Conservation (phyloP, 805 yeast genomes). For the Blastobotrys peoriensis region DNA sequence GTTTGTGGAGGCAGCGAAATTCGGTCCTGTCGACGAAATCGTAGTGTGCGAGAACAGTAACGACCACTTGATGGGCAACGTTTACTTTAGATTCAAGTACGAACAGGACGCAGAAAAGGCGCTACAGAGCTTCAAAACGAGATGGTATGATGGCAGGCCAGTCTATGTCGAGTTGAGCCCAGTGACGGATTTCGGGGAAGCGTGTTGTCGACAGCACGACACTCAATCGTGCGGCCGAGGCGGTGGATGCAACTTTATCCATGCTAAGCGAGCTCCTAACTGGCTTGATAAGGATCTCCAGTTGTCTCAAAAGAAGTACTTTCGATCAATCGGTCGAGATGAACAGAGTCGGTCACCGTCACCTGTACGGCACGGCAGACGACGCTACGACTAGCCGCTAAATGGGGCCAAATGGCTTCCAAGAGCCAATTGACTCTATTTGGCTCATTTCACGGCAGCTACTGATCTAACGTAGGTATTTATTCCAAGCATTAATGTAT, state of each 20-base stretch:
- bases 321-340: neutral
- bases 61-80: conserved; percentile 75
- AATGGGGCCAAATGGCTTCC: no score
- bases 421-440: no score
- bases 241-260: conserved; percentile 82
- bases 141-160: conserved; percentile 81
- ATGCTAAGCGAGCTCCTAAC: conserved; percentile 52
- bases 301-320: conserved; percentile 32
- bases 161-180: conserved; percentile 76
- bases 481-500: no score
- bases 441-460: no score
- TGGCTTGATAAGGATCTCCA: conserved; percentile 40
- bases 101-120: conserved; percentile 57
- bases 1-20: conserved; percentile 50
- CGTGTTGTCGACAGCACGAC: conserved; percentile 70
- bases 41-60: conserved; percentile 79
- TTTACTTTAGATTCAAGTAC: conserved; percentile 57
- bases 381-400: neutral
- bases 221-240: conserved; percentile 65
- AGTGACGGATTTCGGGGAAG: conserved; percentile 60
- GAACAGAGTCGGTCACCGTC: neutral
- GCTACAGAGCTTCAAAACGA: conserved; percentile 54
- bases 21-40: conserved; percentile 52
- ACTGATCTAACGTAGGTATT: no score
- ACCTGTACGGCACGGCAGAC: neutral